Base-by-base conservation (phyloP, 2,329 filamentous ascomycete genomes). In the Pseudogymnoascus sp. region DNA sequence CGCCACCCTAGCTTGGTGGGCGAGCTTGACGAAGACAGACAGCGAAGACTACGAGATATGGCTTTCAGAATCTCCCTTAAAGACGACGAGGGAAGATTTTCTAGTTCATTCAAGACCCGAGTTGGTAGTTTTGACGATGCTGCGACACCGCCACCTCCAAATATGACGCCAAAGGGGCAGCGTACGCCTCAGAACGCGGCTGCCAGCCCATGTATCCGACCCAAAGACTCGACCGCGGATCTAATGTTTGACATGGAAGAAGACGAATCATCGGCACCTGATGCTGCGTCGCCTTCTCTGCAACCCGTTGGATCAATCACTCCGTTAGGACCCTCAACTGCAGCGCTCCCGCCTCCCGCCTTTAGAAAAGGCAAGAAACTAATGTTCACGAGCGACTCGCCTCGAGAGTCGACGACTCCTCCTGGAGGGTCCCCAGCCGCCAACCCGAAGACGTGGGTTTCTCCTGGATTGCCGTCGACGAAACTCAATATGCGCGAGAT, bases 211-310 rank as follows among this genome's bases (percentile, higher is more conserved):
- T 79, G 76, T 15, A 77, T 94, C 47, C 86, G 84, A 61, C 80
- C 87, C 1, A 91, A 85, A 68, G 81, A 80, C 17, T 92, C 88
- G 0, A 77, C 81, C 1, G 81, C 80, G 37, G 92, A 97, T 67
- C 80, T 97, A 61, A 96, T 96, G 73, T 97, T 97, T 70, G 85
- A 90, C 66, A 97, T 97, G 92, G 93, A 96, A 63, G 92, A 95
- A 17, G 71, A 72, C 31, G 68, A 71, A 15, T 40, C 62, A 11
- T 61, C 66, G 8, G 35, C 58, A 11, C 54, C 59, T 41, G 44
- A 44, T 36, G 67, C 61, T 59, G 61, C 64, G 26, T 63, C 37
- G 24, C 64, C 65, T 37, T 65, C 64, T 3, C 9, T 33, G 57
- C n/a, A 33, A 13, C 29, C 47, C 5, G 5, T 35, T 13, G 15